These are phyloP conservation scores for Saccharomycopsis capsularis DNA, from an alignment of 805 yeast species.

Conservation along the genomic window DNA sequence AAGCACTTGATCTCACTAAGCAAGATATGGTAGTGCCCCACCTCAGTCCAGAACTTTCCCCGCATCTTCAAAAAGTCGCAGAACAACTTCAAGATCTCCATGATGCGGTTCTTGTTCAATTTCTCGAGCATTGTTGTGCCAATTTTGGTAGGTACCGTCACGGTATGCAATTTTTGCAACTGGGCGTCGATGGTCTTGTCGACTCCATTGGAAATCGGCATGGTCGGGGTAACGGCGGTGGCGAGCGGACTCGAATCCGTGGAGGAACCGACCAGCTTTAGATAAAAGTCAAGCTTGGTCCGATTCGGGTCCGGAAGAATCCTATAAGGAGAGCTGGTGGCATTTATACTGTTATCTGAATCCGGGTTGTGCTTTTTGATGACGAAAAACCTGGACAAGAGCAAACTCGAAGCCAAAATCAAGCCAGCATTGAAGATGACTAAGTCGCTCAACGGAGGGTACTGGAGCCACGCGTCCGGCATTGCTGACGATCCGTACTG, in stretches of 20 bases:
- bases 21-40: background rate
- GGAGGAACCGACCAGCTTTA: background rate
- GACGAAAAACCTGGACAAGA: background rate
- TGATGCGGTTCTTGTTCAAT: constrained; percentile 1
- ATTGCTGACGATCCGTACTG: background rate
- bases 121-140: background rate
- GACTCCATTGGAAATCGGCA: too few species aligned
- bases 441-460: constrained; percentile 5
- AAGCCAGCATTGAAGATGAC: constrained; percentile 7
- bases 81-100: constrained; percentile 5
- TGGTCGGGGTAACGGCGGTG: too few species aligned
- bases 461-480: constrained; percentile 16
- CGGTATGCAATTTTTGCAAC: background rate
- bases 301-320: background rate
- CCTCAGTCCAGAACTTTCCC: background rate
- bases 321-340: too few species aligned
- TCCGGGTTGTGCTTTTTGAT: background rate
- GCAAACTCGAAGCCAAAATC: constrained; percentile 1
- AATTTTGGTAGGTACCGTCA: background rate
- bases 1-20: constrained; percentile 11
- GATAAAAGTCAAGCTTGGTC: background rate
- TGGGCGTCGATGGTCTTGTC: too few species aligned
- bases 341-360: too few species aligned
- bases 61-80: constrained; percentile 13
- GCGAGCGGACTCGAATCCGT: background rate